phyloP scores from a whole-genome alignment of 345 rosid species.

The Salix brachista region DNA sequence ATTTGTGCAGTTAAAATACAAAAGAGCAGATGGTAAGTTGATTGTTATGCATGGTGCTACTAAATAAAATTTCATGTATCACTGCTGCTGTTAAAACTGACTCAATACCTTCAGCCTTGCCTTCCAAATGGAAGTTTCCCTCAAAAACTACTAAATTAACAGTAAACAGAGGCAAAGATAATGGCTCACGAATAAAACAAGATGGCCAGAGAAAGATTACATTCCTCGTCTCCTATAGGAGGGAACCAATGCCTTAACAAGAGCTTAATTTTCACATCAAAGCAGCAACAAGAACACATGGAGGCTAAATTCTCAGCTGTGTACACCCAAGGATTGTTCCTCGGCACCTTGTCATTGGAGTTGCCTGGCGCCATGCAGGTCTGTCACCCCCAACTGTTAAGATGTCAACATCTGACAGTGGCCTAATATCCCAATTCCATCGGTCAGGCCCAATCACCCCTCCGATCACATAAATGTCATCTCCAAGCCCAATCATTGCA shows the following conservation, averaged over 20 bases:
- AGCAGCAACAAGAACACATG: not conserved
- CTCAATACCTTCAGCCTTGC: not conserved
- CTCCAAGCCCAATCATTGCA: conserved; percentile 70
- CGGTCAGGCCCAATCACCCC: conserved; percentile 92
- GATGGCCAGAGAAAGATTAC: conserved; percentile 9
- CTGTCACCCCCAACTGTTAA: conserved; percentile 61
- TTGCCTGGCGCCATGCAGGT: conserved; percentile 68
- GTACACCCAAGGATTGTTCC: conserved; percentile 86
- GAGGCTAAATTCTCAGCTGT: conserved; percentile 62
- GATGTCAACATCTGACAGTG: conserved; percentile 64
- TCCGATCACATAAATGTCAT: conserved; percentile 72
- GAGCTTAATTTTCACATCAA: conserved; percentile 21
- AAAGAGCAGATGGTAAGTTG: not conserved
- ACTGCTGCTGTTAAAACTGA: not conserved
- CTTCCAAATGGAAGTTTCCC: not conserved
- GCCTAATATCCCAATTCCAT: conserved; percentile 73
- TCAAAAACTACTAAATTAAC: not conserved
- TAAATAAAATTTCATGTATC: not conserved
- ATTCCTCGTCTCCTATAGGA: conserved; percentile 22
- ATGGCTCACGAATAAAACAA: conserved; percentile 21
- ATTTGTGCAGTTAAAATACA: not conserved
- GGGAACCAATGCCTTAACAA: conserved; percentile 21
- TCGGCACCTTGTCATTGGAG: conserved; percentile 75
- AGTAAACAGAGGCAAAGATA: conserved; percentile 8
- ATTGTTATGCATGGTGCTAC: not conserved